A percentile compares a stretch with the other conserved stretches of the same genome.
Evolutionary conservation across 2,329 filamentous ascomycete genomes (phyloP).

Genomic region (Paraphaeosphaeria sporulosa): DNA sequence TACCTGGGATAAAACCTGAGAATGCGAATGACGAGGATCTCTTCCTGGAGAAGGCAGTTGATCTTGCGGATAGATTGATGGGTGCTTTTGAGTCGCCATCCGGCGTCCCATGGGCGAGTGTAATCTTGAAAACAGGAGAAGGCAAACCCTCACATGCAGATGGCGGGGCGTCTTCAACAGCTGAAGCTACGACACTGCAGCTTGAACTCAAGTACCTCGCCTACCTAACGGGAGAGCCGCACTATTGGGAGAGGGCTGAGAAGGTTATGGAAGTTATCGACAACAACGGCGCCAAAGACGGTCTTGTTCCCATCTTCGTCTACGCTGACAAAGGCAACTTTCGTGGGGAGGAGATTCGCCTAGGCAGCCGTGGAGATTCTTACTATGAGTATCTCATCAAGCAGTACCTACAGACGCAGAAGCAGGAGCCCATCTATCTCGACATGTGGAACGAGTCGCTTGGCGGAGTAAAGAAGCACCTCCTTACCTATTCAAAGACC

Average conservation of each 20-base stretch:
- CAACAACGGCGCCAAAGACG: constrained; percentile 78
- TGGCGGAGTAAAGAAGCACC: constrained; percentile 84
- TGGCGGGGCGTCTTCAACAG: constrained; percentile 88
- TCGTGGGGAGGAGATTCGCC: constrained; percentile 82
- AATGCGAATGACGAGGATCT: constrained; percentile 83
- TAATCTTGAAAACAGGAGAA: constrained; percentile 80
- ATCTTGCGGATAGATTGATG: constrained; percentile 86
- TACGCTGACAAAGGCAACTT: constrained; percentile 81
- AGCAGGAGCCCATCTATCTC: constrained; percentile 83
- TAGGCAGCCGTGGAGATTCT: constrained; percentile 93
- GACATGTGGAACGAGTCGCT: constrained; percentile 94
- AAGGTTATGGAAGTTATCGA: constrained; percentile 92
- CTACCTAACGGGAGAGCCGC: constrained; percentile 88
- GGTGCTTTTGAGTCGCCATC: constrained; percentile 87
- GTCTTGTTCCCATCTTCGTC: constrained; percentile 91
- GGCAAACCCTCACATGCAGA: constrained; percentile 85
- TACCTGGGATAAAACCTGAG: constrained; percentile 78
- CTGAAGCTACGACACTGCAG: constrained; percentile 90
- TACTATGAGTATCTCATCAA: constrained; percentile 99
- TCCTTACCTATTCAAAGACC: constrained; percentile 85
- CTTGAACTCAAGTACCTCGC: constrained; percentile 97
- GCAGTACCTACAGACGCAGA: constrained; percentile 93
- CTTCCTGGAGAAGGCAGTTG: constrained; percentile 94
- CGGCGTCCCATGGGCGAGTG: constrained; percentile 87
- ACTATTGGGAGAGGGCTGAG: constrained; percentile 92